A percentile compares a stretch with the other conserved stretches of the same genome.
Conservation (phyloP, 176 grass and related monocot species). For the Musa itinerans region DNA sequence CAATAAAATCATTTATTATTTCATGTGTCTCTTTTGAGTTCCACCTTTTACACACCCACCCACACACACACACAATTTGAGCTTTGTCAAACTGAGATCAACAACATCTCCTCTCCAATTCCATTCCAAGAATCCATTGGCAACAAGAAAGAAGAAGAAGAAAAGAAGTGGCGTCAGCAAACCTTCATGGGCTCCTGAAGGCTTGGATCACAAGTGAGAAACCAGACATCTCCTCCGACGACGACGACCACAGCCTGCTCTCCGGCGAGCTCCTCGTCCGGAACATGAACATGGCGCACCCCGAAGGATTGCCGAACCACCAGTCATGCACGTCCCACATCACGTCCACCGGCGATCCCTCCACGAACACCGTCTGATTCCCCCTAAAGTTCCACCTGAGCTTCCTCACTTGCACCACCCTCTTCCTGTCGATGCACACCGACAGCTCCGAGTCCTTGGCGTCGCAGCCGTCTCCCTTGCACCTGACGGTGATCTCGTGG, state of each 20-base stretch:
- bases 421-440: slow-evolving; percentile 60
- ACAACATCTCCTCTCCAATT: no score
- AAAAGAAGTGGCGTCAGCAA: background rate
- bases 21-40: no score
- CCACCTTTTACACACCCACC: no score
- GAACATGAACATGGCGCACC: slow-evolving; percentile 61
- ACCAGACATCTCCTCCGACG: slow-evolving; percentile 40
- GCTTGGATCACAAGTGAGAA: slow-evolving; percentile 70
- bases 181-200: slow-evolving; percentile 26
- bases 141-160: no score
- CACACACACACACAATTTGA: no score
- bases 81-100: no score
- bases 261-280: slow-evolving; percentile 57
- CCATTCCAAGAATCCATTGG: no score
- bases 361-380: slow-evolving; percentile 84
- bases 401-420: slow-evolving; percentile 43
- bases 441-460: slow-evolving; percentile 29
- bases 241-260: slow-evolving; percentile 65
- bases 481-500: slow-evolving; percentile 66
- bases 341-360: slow-evolving; percentile 53
- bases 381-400: slow-evolving; percentile 66
- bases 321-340: slow-evolving; percentile 27
- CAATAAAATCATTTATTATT: no score
- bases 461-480: slow-evolving; percentile 24
- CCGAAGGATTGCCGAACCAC: slow-evolving; percentile 44